phyloP scores from a whole-genome alignment of 176 grass and related monocot species.

The Stipa capillata region DNA sequence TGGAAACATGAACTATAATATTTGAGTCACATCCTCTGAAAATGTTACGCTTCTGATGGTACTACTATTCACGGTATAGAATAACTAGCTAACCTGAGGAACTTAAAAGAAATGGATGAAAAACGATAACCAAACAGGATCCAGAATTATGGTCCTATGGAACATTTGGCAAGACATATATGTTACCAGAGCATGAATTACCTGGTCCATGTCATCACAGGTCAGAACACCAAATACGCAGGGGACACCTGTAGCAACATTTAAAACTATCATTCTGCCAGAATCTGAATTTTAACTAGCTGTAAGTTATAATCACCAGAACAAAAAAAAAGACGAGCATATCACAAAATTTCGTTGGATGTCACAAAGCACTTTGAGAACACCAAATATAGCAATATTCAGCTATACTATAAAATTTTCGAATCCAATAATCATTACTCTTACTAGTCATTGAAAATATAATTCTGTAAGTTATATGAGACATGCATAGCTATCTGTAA shows the following conservation, averaged over 20 bases:
- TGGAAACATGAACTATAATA: neutral
- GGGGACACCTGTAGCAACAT: conserved; percentile 54
- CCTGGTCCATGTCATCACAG: conserved; percentile 99
- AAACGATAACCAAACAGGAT: neutral
- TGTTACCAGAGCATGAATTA: conserved; percentile 15
- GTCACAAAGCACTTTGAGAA: neutral
- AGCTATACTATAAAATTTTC: neutral
- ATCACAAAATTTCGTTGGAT: neutral
- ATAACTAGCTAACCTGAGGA: neutral
- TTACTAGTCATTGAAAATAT: neutral
- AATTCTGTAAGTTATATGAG: neutral
- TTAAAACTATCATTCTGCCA: neutral
- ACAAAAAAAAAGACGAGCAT: neutral
- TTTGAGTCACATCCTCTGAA: neutral
- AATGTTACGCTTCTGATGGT: neutral
- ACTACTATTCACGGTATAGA: neutral
- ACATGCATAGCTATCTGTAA: neutral
- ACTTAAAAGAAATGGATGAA: neutral
- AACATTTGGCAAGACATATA: neutral
- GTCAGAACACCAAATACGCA: conserved; percentile 97
- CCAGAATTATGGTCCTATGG: neutral
- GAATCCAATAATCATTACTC: neutral
- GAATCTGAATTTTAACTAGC: conserved; percentile 1
- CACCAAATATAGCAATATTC: neutral
- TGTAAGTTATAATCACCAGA: neutral